Base-by-base conservation (phyloP, 2,329 filamentous ascomycete genomes). In the Lecanosticta acicola region DNA sequence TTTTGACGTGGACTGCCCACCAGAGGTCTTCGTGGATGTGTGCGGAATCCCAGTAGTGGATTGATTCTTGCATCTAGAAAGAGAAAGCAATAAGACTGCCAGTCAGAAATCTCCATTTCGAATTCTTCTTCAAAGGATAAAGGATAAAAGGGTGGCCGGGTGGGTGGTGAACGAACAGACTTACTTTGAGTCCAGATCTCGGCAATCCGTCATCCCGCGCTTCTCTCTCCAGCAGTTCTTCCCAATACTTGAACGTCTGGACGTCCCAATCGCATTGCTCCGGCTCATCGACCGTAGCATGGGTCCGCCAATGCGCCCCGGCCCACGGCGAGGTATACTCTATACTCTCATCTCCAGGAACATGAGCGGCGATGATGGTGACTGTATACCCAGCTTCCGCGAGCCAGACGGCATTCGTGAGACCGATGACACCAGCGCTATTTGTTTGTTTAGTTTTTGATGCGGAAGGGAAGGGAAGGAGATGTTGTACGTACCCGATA, bases 301-400 rank as follows among this genome's bases (percentile, higher is more conserved):
- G 68, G 2, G 71, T 67, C 29, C 69, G 64, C 71, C 71, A 75
- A 43, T 74, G 68, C 1, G 69, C 72, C 3, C 73, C 72, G 1
- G 72, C 72, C 70, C 70, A 72, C 37, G 69, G 67, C 14, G 69
- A 72, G 3, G 70, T 68, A 48, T 72, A 73, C 19, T 69, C 62
- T 39, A 66, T 63, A 59, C 61, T 66, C 43, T 57, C 48, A 46
- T 72, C 68, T 7, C 68, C 68, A 1, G 71, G 71, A 3, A 70
- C 58, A 52, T 72, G 63, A 4, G 68, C 59, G 5, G 71, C 69
- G 4, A 75, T 50, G 16, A 75, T 59, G 0, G 66, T 71, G 21
- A 74, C 68, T 11, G 53, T 49, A 46, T 70, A 68, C 2, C 66
- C 66, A 14, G 61, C 60, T 50, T 70, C 64, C 4, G 69, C 64